These are phyloP conservation scores for Aspergillus biplanus DNA, from an alignment of 495 filamentous ascomycete species.

Conservation along the genomic window DNA sequence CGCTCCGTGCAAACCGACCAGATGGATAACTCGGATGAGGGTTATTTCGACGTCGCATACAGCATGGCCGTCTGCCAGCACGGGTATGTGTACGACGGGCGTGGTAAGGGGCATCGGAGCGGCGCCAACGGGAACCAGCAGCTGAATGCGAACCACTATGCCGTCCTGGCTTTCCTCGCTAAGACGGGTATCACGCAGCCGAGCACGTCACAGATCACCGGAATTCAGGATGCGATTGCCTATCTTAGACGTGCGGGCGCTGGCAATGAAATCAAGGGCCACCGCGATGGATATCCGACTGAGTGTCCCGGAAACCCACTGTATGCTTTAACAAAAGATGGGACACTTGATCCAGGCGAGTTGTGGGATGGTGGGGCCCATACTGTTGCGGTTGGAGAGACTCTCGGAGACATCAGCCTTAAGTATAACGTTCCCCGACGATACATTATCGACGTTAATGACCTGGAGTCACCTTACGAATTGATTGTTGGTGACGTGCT, in stretches of 20 bases:
- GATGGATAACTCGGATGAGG: conserved; percentile 8
- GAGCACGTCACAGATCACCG: background rate
- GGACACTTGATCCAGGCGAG: conserved; percentile 10
- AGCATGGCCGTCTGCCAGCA: conserved; percentile 10
- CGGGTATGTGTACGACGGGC: conserved; percentile 10
- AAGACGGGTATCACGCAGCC: conserved; percentile 7
- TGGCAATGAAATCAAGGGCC: conserved; percentile 10
- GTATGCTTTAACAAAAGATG: conserved; percentile 3
- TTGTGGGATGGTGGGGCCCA: conserved; percentile 12
- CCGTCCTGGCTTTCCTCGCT: conserved; percentile 11
- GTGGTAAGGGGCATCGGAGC: conserved; percentile 13
- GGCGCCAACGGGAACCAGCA: conserved; percentile 12
- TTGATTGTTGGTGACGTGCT: background rate
- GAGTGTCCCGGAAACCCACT: conserved; percentile 12
- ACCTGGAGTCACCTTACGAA: conserved; percentile 7
- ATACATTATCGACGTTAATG: conserved; percentile 13
- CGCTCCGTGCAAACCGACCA: conserved; percentile 1
- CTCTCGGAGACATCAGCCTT: conserved; percentile 5
- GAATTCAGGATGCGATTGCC: conserved; percentile 12
- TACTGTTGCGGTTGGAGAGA: conserved; percentile 4
- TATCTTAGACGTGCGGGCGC: conserved; percentile 11
- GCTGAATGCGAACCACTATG: conserved; percentile 16
- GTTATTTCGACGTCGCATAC: conserved; percentile 14
- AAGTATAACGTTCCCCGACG: conserved; percentile 12
- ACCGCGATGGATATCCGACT: conserved; percentile 10